Percentiles rank a stretch among this genome's conserved stretches.
Conservation (phyloP, 331 rosid genomes). For the Rosa hybrid region DNA sequence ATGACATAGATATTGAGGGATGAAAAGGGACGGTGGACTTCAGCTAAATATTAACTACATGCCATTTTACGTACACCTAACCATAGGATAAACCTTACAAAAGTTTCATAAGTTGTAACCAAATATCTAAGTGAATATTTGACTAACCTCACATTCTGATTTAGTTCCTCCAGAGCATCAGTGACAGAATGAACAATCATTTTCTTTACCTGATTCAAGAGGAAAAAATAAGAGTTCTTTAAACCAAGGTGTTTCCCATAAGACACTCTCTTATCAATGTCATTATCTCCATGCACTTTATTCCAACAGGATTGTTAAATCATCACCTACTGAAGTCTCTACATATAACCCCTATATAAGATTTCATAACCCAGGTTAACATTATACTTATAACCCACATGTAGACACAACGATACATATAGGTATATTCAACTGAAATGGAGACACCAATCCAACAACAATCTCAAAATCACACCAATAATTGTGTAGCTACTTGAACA, state of each 20-base stretch:
- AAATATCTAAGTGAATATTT: neutral
- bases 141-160: conserved; percentile 25
- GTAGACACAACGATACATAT: neutral
- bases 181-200: conserved; percentile 50
- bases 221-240: neutral
- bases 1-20: neutral
- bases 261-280: neutral
- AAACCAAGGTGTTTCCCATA: neutral
- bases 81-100: neutral
- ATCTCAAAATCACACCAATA: neutral
- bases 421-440: neutral
- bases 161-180: conserved; percentile 17
- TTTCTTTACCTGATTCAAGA: conserved; percentile 60
- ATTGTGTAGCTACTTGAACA: neutral
- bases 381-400: neutral
- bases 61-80: neutral
- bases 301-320: neutral
- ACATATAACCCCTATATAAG: neutral
- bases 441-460: neutral
- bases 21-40: neutral
- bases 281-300: neutral
- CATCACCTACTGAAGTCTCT: neutral
- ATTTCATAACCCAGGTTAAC: neutral
- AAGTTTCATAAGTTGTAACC: neutral
- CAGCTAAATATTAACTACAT: neutral